phyloP scores from a whole-genome alignment of 345 rosid genomes.

The Eucalyptus regnans region DNA sequence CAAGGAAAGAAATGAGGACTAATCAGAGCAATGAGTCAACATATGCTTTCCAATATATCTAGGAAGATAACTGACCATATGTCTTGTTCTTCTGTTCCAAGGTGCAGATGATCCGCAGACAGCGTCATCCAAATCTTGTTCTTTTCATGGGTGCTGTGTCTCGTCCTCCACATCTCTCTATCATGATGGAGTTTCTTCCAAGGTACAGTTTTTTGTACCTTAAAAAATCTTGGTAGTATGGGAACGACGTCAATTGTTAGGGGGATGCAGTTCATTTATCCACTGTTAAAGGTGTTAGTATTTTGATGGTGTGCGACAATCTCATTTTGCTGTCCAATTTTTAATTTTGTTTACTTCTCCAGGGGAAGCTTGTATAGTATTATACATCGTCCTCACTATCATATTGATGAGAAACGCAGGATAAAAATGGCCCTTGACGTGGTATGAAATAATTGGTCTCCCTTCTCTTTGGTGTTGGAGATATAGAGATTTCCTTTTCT shows the following conservation, averaged over 20 bases:
- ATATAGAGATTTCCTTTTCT: neutral
- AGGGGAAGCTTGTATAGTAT: constrained; percentile 94
- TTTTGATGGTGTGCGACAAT: neutral
- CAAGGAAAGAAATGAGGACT: too few species aligned
- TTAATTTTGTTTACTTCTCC: constrained; percentile 1
- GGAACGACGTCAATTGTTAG: neutral
- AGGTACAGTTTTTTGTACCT: constrained; percentile 31
- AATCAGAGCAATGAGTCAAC: too few species aligned
- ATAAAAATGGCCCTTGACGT: constrained; percentile 99
- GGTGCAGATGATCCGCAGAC: too few species aligned
- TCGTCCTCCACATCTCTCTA: constrained; percentile 95
- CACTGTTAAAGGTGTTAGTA: neutral
- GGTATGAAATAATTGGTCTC: constrained; percentile 33
- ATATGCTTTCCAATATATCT: too few species aligned
- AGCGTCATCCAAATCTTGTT: constrained; percentile 51
- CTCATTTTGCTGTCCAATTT: neutral
- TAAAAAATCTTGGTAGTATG: neutral
- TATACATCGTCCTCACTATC: constrained; percentile 73
- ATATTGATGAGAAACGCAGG: constrained; percentile 81
- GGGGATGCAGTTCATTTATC: neutral
- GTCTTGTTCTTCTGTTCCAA: too few species aligned
- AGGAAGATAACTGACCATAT: too few species aligned
- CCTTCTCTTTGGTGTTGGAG: neutral
- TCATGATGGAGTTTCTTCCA: constrained; percentile 88
- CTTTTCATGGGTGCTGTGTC: constrained; percentile 97